Evolutionary conservation across 495 filamentous ascomycete genomes (phyloP), one percentile per base, ranked within the genome.

Genomic region (Trypethelium eluteriae): DNA sequence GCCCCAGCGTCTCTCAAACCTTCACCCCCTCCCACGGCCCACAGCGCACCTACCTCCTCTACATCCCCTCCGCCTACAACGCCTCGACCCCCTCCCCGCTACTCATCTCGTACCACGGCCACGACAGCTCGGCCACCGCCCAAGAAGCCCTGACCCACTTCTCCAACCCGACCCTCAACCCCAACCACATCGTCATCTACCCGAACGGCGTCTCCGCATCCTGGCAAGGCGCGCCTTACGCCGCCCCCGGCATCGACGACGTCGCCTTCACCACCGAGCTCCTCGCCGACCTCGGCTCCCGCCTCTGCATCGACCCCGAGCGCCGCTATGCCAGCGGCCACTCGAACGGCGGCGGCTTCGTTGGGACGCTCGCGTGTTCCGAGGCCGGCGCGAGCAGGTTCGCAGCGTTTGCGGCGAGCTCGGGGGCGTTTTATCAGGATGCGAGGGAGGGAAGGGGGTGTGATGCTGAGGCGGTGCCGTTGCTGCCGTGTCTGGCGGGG

Each of bases 321-420:
- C 80, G 83, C 38, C 73, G 86, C 39, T 87, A 83, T 66, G 82
- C 84, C 1, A 78, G 79, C 6, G 85, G 85, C 2, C 84, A 85
- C 68, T 85, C 83, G 0, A 84, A 86, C 68, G 85, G 85, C 32
- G 85, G 83, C 4, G 83, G 83, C 2, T 83, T 87, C 65, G 78
- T 80, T 5, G 76, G 76, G 38, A 73, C 81, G 0, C 78, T 88
- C 1, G 84, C 85, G 1, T 87, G 85, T 72, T 73, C 79, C 47
- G 61, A 73, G 6, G 74, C 61, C 71, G 61, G 77, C 68, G n/a
- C 67, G 41, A 7, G 71, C 69, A 38, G 34, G 1, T 77, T 83
- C 38, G 79, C 80, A 2, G 81, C 81, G 0, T 81, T 83, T 62
- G 81, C 79, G 1, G 74, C 79, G 12, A 78, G 79, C 6, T 77